Evolutionary conservation across 345 rosid species (phyloP).

Genomic region (Sisymbrium altissimum): DNA sequence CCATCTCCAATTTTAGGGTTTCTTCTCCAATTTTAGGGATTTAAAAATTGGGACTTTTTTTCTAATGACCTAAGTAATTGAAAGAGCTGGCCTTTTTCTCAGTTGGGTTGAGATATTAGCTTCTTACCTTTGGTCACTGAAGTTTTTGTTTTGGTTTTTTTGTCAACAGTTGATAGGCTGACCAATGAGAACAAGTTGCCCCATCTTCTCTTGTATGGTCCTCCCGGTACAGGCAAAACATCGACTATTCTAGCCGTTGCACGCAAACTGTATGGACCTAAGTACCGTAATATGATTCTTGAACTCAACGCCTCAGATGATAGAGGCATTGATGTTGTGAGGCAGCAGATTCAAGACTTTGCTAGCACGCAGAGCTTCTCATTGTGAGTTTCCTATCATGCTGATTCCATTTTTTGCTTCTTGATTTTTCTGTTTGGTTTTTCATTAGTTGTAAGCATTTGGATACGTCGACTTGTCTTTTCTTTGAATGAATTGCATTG

Average conservation of each 20-base stretch:
- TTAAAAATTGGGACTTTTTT: neutral
- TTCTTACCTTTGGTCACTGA: neutral
- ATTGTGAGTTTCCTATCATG: slow-evolving; percentile 45
- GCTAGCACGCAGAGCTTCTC: slow-evolving; percentile 99
- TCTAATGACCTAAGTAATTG: neutral
- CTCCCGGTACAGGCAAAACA: slow-evolving; percentile 99
- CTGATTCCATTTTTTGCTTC: neutral
- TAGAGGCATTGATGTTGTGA: slow-evolving; percentile 90
- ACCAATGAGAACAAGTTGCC: slow-evolving; percentile 94
- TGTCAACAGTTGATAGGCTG: slow-evolving; percentile 74
- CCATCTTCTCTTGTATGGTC: slow-evolving; percentile 88
- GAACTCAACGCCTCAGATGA: slow-evolving; percentile 97
- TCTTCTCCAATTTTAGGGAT: neutral
- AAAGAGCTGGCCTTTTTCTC: neutral
- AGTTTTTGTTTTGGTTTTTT: slow-evolving; percentile 7
- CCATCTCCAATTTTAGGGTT: slow-evolving; percentile 31
- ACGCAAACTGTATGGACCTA: slow-evolving; percentile 83
- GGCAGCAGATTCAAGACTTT: slow-evolving; percentile 94
- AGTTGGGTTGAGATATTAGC: neutral
- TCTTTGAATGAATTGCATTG: neutral
- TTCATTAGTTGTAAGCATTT: neutral
- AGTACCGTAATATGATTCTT: slow-evolving; percentile 87
- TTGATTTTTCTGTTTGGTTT: neutral
- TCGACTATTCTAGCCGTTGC: slow-evolving; percentile 97
- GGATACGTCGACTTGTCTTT: neutral